A percentile compares a stretch with the other conserved stretches of the same genome.
These are phyloP conservation scores for Plectosphaerella cucumerina DNA, from an alignment of 2,329 filamentous ascomycete genomes.

Conservation along the genomic window DNA sequence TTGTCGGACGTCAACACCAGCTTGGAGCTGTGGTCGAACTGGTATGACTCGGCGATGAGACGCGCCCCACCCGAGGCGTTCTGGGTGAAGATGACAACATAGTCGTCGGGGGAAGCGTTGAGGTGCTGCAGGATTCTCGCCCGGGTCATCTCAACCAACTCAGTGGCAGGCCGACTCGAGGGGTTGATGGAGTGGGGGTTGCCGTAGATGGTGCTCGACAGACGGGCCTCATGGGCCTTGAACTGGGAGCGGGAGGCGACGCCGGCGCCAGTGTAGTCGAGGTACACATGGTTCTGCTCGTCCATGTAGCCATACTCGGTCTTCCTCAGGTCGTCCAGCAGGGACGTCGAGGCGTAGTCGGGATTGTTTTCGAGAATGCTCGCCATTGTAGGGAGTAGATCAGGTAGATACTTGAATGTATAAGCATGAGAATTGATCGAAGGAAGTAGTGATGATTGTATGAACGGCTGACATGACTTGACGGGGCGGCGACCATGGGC, in stretches of 20 bases:
- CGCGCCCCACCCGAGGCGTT: constrained; percentile 34
- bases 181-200: constrained; percentile 37
- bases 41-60: constrained; percentile 34
- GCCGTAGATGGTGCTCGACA: constrained; percentile 25
- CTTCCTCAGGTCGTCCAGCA: constrained; percentile 24
- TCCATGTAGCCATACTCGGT: constrained; percentile 32
- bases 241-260: constrained; percentile 28
- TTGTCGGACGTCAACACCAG: constrained; percentile 34
- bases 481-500: no score
- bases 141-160: constrained; percentile 24
- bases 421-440: no score
- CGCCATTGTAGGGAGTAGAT: constrained; percentile 1
- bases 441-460: no score
- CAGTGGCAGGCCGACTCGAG: constrained; percentile 27
- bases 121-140: constrained; percentile 26
- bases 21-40: constrained; percentile 18
- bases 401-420: no score
- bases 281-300: constrained; percentile 30
- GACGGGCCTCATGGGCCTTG: constrained; percentile 23
- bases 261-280: constrained; percentile 36
- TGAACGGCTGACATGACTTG: no score
- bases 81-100: constrained; percentile 33
- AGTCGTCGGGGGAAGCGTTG: constrained; percentile 29
- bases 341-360: constrained; percentile 25
- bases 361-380: constrained; percentile 19